These are phyloP conservation scores for Alternaria sp. DNA, from an alignment of 2,329 filamentous ascomycete species.

Conservation along the genomic window DNA sequence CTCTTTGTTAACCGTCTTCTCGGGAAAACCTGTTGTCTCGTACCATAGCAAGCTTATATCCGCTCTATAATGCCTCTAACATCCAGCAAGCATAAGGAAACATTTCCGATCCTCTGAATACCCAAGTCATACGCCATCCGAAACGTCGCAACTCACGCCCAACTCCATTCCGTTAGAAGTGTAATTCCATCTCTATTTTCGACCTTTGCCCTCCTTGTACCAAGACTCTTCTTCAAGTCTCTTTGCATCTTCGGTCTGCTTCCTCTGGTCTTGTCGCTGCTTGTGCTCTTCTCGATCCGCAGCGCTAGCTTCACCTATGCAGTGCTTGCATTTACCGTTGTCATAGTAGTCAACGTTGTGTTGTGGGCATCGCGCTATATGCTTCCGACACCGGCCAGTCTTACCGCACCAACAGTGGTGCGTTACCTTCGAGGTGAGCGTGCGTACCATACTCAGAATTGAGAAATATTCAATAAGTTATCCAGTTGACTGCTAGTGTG, in stretches of 20 bases:
- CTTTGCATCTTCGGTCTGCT: neutral
- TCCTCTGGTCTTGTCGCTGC: neutral
- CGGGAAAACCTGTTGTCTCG: neutral
- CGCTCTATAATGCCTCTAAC: neutral
- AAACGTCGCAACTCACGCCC: neutral
- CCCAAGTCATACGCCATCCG: neutral
- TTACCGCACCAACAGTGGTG: neutral
- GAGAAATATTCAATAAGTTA: neutral
- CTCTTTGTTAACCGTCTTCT: neutral
- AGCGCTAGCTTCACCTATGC: neutral
- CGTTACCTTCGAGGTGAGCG: neutral
- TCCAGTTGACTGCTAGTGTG: neutral
- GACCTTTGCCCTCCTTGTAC: too few relatives aligned
- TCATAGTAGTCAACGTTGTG: neutral
- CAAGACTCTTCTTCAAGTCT: neutral
- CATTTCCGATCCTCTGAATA: neutral
- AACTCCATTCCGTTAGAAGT: neutral
- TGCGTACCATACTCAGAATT: neutral
- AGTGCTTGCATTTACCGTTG: neutral
- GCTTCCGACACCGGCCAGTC: neutral
- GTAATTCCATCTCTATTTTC: neutral
- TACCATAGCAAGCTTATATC: neutral
- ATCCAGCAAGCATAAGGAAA: neutral
- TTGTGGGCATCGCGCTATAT: fast-evolving
- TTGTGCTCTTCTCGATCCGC: neutral